Percentiles rank a stretch among this genome's conserved stretches.
These are phyloP conservation scores for Delonix regia DNA, from an alignment of 306 rosid genomes.

Conservation along the genomic window DNA sequence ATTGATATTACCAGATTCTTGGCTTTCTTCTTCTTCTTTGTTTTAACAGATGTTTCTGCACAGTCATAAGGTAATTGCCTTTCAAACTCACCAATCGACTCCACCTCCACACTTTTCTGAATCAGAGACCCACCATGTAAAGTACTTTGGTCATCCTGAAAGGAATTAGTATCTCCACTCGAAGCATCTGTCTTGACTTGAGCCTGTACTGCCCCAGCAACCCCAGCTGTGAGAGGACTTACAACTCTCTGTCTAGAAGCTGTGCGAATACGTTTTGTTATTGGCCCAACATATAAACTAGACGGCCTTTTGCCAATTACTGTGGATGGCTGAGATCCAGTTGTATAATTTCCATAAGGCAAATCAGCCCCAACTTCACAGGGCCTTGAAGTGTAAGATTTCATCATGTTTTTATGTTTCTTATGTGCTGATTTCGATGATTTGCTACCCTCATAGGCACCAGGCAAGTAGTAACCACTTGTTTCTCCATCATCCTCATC, in stretches of 20 bases:
- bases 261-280: constrained; percentile 88
- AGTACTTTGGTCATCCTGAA: constrained; percentile 95
- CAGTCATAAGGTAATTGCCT: constrained; percentile 75
- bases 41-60: constrained; percentile 89
- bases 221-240: constrained; percentile 70
- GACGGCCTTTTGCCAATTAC: constrained; percentile 75
- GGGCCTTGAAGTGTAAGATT: constrained; percentile 53
- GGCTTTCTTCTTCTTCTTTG: constrained; percentile 90
- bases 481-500: constrained; percentile 92
- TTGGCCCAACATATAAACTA: constrained; percentile 74
- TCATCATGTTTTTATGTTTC: constrained; percentile 58
- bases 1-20: constrained; percentile 71
- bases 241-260: constrained; percentile 88
- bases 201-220: constrained; percentile 61
- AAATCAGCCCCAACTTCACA: constrained; percentile 74
- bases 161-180: constrained; percentile 97
- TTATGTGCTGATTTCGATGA: constrained; percentile 60
- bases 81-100: constrained; percentile 84
- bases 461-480: constrained; percentile 58
- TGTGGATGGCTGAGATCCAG: constrained; percentile 63
- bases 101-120: constrained; percentile 92
- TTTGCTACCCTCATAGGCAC: constrained; percentile 66
- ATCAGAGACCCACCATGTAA: constrained; percentile 75
- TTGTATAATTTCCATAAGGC: constrained; percentile 58
- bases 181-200: constrained; percentile 93